Evolutionary conservation across 805 yeast species (phyloP).

Genomic region (Starmera dryadoides): DNA sequence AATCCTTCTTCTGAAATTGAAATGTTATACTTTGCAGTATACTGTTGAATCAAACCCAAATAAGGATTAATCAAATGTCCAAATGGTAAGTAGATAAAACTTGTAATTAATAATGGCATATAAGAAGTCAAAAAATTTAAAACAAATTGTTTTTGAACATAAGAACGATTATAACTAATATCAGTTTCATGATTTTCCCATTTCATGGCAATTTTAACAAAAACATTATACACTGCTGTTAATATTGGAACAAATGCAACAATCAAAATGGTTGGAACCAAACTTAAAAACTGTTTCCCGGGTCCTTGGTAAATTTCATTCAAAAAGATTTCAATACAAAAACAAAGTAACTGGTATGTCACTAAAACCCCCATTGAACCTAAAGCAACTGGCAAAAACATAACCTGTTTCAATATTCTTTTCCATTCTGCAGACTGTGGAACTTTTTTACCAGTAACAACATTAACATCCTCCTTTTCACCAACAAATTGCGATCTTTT

Average conservation of each 20-base stretch:
- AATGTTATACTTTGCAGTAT: constrained; percentile 24
- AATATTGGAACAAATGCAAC: constrained; percentile 65
- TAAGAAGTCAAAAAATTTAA: constrained; percentile 75
- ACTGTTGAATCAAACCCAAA: constrained; percentile 25
- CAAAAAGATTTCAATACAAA: constrained; percentile 73
- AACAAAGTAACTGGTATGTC: constrained; percentile 59
- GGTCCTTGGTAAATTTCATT: constrained; percentile 88
- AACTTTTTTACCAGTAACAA: constrained; percentile 28
- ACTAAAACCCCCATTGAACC: constrained; percentile 46
- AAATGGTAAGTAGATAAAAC: constrained; percentile 82
- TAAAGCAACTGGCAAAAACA: constrained; percentile 65
- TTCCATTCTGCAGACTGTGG: constrained; percentile 30
- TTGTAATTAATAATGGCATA: constrained; percentile 74
- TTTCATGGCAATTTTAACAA: constrained; percentile 43
- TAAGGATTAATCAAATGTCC: constrained; percentile 66
- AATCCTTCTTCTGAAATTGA: constrained; percentile 37
- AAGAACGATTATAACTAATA: constrained; percentile 47
- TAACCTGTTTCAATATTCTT: constrained; percentile 44
- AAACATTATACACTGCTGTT: constrained; percentile 50
- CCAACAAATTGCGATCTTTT: constrained; percentile 32
- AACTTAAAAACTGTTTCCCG: constrained; percentile 46
- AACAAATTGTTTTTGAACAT: constrained; percentile 62
- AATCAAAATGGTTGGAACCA: constrained; percentile 70
- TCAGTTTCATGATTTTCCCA: constrained; percentile 73
- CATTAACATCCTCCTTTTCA: constrained; percentile 30